Evolutionary conservation across 495 filamentous ascomycete species (phyloP), one percentile per base, ranked within the genome.

Genomic region (Penicillium cinerascens): DNA sequence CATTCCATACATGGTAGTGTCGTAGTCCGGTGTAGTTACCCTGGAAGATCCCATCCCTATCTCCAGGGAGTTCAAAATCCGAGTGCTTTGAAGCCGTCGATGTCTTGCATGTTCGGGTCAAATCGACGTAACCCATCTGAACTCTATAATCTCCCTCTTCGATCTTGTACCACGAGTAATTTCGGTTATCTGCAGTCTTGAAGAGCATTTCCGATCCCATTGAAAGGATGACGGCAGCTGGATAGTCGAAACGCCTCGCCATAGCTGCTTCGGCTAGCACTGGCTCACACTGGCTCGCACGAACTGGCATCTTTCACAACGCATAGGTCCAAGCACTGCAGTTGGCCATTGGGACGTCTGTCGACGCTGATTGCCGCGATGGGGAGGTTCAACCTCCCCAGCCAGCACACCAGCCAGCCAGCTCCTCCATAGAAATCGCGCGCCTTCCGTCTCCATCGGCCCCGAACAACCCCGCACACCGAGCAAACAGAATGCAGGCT

Each of bases 401-500:
- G 50, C 87, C 88, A 36, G 80, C 86, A 61, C 83, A 87, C 78
- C 88, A 81, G 18, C 86, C 92, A 16, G 86, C 91, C 75, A 88
- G 73, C 73, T 91, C 88, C 59, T 84, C 85, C 50, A 35, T 50
- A 21, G 73, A 73, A 37, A 77, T 67, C 17, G 86, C 77, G 44
- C 62, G 51, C 17, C n/a, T 75, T 58, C 80, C 76, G 40, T 78
- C 78, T 61, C 81, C 75, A 35, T 75, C 77, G 37, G 84, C 76
- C 58, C 75, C 74, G 49, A 91, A 77, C 26, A 88, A 61, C 4
- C 47, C 69, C 2, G 58, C 58, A 71, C 88, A 91, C 36, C 79
- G 67, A 68, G 86, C 87, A n/a, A 77, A 84, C 55, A 97, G 59
- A 43, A 92, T 61, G 69, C 89, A 92, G 17, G 92, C 92, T 22